Conservation (phyloP, 2,329 filamentous ascomycete species). For the Aspergillus costaricaensis region DNA sequence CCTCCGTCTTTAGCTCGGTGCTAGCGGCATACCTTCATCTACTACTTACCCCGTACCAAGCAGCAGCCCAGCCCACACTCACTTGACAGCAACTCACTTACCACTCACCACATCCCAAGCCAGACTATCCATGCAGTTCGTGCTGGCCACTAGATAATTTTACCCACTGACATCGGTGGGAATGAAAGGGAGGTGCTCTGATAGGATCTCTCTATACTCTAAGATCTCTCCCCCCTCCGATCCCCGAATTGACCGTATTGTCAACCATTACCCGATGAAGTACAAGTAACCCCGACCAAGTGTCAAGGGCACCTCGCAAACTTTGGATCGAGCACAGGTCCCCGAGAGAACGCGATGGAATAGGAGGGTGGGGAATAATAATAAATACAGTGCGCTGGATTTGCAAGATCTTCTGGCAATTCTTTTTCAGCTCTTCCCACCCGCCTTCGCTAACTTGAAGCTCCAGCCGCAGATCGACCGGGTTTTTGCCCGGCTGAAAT, state of each 20-base stretch:
- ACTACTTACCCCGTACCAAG: slow-evolving; percentile 1
- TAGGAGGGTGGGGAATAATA: too few species aligned
- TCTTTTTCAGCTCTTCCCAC: neutral
- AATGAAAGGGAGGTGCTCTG: neutral
- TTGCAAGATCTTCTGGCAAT: too few species aligned
- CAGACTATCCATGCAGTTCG: neutral
- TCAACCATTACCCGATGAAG: too few species aligned
- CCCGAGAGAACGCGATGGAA: too few species aligned
- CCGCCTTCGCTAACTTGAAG: neutral
- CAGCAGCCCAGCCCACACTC: neutral
- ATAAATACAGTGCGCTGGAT: too few species aligned
- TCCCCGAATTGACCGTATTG: too few species aligned
- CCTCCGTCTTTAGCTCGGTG: neutral
- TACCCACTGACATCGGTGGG: neutral
- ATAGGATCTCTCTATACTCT: neutral
- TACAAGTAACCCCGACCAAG: too few species aligned
- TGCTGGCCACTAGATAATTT: neutral
- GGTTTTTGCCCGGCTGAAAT: neutral
- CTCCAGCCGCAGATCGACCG: neutral
- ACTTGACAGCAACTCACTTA: neutral
- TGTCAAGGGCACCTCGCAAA: too few species aligned
- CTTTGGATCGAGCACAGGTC: too few species aligned
- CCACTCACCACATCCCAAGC: neutral
- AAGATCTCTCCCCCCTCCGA: too few species aligned
- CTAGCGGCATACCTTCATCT: slow-evolving; percentile 1